phyloP scores from a whole-genome alignment of 495 filamentous ascomycete genomes.

The Daldinia decipiens region DNA sequence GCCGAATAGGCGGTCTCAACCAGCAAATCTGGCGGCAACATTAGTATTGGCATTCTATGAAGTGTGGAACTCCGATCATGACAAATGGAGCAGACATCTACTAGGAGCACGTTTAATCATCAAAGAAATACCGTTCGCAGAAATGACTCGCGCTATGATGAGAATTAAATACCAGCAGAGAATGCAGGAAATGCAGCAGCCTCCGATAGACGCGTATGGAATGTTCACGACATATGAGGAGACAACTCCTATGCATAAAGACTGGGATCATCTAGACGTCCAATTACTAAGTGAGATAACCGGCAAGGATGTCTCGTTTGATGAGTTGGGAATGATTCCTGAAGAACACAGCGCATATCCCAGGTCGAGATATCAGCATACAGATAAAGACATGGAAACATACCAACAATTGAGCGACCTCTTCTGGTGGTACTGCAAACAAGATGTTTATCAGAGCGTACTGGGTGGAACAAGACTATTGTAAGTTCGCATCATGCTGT shows the following conservation, averaged over 20 bases:
- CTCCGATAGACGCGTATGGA: slow-evolving; percentile 37
- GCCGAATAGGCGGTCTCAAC: slow-evolving; percentile 73
- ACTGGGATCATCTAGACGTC: slow-evolving; percentile 50
- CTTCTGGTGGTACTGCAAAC: slow-evolving; percentile 96
- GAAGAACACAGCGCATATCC: slow-evolving; percentile 42
- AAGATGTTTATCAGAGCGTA: slow-evolving; percentile 90
- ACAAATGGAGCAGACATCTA: slow-evolving; percentile 94
- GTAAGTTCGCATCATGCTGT: slow-evolving; percentile 64
- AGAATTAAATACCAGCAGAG: slow-evolving; percentile 62
- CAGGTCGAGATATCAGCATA: slow-evolving; percentile 55
- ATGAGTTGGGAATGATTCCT: slow-evolving; percentile 46
- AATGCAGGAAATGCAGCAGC: slow-evolving; percentile 43
- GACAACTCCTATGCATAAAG: slow-evolving; percentile 41
- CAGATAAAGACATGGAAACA: slow-evolving; percentile 76
- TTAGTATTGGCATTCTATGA: slow-evolving; percentile 93
- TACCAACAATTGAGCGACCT: slow-evolving; percentile 86
- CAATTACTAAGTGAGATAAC: slow-evolving; percentile 53
- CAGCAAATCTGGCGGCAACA: slow-evolving; percentile 86
- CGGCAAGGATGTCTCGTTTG: slow-evolving; percentile 51
- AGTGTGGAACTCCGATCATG: slow-evolving; percentile 92
- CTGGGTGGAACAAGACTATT: slow-evolving; percentile 85
- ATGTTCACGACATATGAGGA: slow-evolving; percentile 43
- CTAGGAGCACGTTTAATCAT: slow-evolving; percentile 84
- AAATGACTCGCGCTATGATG: slow-evolving; percentile 73
- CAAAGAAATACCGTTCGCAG: slow-evolving; percentile 80